These are phyloP conservation scores for Fusarium torulosum DNA, from an alignment of 2,329 filamentous ascomycete species.

Conservation along the genomic window DNA sequence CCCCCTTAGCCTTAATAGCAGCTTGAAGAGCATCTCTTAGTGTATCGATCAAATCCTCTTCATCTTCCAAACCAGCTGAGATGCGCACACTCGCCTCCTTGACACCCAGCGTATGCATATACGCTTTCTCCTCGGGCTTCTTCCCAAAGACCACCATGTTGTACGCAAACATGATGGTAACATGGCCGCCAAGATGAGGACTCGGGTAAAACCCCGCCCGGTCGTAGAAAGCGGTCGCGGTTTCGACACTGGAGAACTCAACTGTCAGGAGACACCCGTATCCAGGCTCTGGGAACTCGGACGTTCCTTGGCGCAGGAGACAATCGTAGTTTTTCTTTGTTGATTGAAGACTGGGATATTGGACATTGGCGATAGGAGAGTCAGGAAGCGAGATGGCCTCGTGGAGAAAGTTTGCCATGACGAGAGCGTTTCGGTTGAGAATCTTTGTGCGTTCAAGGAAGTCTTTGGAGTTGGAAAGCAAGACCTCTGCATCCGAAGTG, in stretches of 20 bases:
- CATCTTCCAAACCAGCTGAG: conserved; percentile 61
- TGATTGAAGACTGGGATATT: conserved; percentile 58
- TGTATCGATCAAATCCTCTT: conserved; percentile 57
- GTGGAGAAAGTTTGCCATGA: conserved; percentile 57
- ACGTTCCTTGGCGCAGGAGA: conserved; percentile 54
- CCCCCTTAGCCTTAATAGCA: conserved; percentile 37
- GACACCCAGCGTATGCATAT: conserved; percentile 56
- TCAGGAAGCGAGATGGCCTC: conserved; percentile 44
- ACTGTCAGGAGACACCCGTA: conserved; percentile 68
- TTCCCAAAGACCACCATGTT: conserved; percentile 59
- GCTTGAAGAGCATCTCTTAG: conserved; percentile 52
- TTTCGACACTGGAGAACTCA: conserved; percentile 59
- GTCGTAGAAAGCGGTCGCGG: conserved; percentile 63
- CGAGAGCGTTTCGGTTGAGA: conserved; percentile 60
- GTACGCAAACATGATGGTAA: conserved; percentile 63
- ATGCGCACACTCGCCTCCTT: conserved; percentile 59
- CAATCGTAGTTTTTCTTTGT: conserved; percentile 52
- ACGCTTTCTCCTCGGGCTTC: conserved; percentile 53
- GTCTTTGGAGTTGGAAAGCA: conserved; percentile 60
- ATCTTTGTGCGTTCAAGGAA: conserved; percentile 56
- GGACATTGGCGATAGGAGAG: conserved; percentile 56
- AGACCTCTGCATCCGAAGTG: conserved; percentile 58
- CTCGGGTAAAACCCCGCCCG: conserved; percentile 62
- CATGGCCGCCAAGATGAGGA: conserved; percentile 66
- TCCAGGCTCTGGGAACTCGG: conserved; percentile 62